phyloP scores from a whole-genome alignment of 176 grass and related monocot species.

The Secale cereale region DNA sequence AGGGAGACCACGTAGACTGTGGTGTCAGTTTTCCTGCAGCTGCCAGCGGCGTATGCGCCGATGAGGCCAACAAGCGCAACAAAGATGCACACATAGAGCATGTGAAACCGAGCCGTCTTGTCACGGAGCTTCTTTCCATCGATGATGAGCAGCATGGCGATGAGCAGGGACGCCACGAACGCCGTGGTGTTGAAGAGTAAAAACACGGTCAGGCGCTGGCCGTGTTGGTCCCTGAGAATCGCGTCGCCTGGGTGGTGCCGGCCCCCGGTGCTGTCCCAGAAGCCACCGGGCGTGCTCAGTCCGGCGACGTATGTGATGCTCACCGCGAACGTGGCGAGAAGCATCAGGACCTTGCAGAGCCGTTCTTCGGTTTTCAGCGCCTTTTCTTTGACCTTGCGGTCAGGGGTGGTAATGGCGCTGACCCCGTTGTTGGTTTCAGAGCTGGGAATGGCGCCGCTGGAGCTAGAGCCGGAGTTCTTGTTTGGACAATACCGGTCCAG shows the following conservation, averaged over 20 bases:
- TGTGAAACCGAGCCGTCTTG: background rate
- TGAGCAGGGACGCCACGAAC: conserved; percentile 34
- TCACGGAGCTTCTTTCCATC: background rate
- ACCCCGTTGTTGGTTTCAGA: too few species aligned
- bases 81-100: background rate
- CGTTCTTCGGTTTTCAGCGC: background rate
- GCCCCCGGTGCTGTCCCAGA: background rate
- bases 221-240: background rate
- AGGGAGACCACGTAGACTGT: background rate
- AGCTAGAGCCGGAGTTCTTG: background rate
- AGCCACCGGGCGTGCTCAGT: conserved; percentile 27
- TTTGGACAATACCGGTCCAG: background rate
- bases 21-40: background rate
- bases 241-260: background rate
- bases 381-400: too few species aligned
- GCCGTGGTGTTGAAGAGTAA: conserved; percentile 20
- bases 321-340: conserved; percentile 17
- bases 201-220: conserved; percentile 6
- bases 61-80: background rate
- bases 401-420: too few species aligned
- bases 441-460: too few species aligned
- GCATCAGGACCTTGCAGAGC: conserved; percentile 24
- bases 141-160: conserved; percentile 19
- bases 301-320: conserved; percentile 35
- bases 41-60: background rate